Evolutionary conservation across 805 yeast genomes (phyloP), one percentile per base, ranked within the genome.

Genomic region (Wickerhamomyces tratensis): DNA sequence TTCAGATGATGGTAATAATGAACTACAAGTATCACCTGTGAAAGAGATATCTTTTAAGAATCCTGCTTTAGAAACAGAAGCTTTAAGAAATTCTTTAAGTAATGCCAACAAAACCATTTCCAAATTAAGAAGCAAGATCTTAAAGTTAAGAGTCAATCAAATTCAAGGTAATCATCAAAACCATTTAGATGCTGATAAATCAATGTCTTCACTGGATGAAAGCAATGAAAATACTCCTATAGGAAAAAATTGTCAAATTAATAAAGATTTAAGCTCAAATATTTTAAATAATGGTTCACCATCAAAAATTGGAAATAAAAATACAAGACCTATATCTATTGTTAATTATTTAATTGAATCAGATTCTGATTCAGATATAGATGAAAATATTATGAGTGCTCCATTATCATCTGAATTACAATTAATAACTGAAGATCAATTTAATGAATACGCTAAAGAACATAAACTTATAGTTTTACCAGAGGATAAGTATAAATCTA

Each of bases 101-200:
- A 85, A 74, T 59, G 82, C 89, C 5, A 76, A 80, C 51, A 68
- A 71, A 46, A 72, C 78, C 3, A 77, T 84, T 39, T 62, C 76
- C n/a, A 79, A 72, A 50, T 66, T 83, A 47, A 72, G 83, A 56
- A 63, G 53, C 8, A 58, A 57, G 43, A 53, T 58, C 25, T 37
- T 47, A 25, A 53, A 53, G 39, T 37, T 58, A 5, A 57, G 60
- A 36, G 50, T 53, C 6, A 13, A 7, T 27, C 10, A 27, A 27
- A 27, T 27, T 27, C 30, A 27, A 27, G 20, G 20, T 20, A 20
- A 20, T 4, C 10, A 8, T 8, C 30, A 27, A 27, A 27, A 27
- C 5, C 30, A 27, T 7, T 27, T 27, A 27, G 30, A 27, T 10
- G 10, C 10, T 31, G 34, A 12, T 11, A 12, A 11, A 31, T 31